Evolutionary conservation across 1,284 basidiomycete species (phyloP), one percentile per base, ranked within the genome.

Genomic region (Bjerkandera adusta): DNA sequence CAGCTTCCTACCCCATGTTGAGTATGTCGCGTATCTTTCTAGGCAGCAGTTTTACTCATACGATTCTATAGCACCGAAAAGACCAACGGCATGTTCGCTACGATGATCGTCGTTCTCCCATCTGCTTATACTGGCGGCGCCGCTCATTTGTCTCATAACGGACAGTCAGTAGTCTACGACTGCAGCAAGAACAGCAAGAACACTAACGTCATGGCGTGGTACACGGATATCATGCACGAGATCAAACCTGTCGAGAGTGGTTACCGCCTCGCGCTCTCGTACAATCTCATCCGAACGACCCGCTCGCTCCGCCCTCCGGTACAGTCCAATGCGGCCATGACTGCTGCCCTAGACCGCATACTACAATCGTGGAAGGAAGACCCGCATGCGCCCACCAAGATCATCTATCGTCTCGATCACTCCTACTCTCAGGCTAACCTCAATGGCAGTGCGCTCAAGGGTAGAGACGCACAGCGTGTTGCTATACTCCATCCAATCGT

Each of bases 191-290:
- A 52, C 20, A 66, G 65, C 21, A 45, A 60, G 3, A 53, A 58
- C 3, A 72, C 70, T 0, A 58, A 65, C 4, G 61, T 74, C 7
- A 54, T 75, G 13, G 64, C 72, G 2, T 77, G 74, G 72, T 77
- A 75, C 53, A 73, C 69, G 8, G 72, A 75, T 48, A 72, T 75
- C 38, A 57, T 56, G 16, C 71, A 75, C 52, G 70, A 72, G 56
- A 63, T 76, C 44, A 70, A 73, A 50, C 68, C 72, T 4, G 58
- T 77, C 22, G 69, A 63, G 3, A 63, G 65, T 15, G 74, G 73
- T 1, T 70, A 69, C 43, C 68, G 70, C 7, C 60, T 76, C n/a
- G 73, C 70, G 1, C 64, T 77, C 16, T 66, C 70, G 0, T 76
- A 71, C 57, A 72, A 76, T 47, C 65, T 75, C 27, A 45, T 57